Evolutionary conservation across 2,329 filamentous ascomycete species (phyloP), one percentile per base, ranked within the genome.

Genomic region (Basipetospora sp.): DNA sequence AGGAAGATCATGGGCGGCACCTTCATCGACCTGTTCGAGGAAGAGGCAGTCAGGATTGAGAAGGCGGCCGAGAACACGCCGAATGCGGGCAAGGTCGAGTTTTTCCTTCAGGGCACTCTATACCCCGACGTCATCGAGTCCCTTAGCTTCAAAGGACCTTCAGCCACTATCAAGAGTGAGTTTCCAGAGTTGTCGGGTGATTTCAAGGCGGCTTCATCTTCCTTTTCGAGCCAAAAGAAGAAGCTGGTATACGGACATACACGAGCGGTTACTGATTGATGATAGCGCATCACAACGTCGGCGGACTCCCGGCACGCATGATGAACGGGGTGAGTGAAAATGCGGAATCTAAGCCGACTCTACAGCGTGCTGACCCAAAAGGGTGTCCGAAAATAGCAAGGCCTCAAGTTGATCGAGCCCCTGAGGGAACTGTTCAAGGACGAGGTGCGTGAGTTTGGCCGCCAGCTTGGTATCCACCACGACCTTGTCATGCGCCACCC

Each of bases 1-100:
- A 71, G 87, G 39, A 94, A 93, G 62, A 77, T 94, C 49, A 94
- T 94, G 43, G 87, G 86, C 40, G 72, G 68, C 44, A 82, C 33
- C 72, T 68, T 25, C 41, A 66, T 67, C 44, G 69, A 67, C 48
- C 62, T 93, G 19, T 94, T 94, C 58, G 79, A 94, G 56, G 65
- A 77, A 42, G 78, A 86, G 54, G 86, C 82, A 2, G 50, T 60
- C 43, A 43, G 47, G 42, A 45, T 45, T n/a, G 43, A 45, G 36
- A 41, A 41, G 39, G 74, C 68, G 19, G 81, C 81, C 0, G 71
- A 75, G 44, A 66, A 78, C 51, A 77, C 78, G 1, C 57, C 67
- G 2, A 66, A 69, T 38, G 76, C 75, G n/a, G 83, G 81, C 25
- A 77, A 80, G 49, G 80, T 94, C 28, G 74, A 84, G 49, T 94